Evolutionary conservation across 805 yeast species (phyloP).

Genomic region (Komagataella pseudopastoris): DNA sequence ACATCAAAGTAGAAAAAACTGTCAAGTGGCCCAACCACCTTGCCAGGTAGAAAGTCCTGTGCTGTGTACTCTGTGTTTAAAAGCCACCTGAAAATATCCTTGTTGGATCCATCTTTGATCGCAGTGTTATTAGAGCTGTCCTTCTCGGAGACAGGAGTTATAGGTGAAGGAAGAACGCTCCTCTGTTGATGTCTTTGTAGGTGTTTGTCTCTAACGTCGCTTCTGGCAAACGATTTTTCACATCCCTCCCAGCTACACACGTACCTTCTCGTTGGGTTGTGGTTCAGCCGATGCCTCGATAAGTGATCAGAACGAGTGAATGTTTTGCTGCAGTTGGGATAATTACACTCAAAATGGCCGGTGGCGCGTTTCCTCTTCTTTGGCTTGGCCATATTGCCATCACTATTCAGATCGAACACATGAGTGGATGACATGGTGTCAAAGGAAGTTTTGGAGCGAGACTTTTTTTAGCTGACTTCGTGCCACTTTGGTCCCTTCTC

Average conservation of each 20-base stretch:
- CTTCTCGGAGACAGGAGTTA: background rate
- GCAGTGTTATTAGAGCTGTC: background rate
- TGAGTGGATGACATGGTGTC: background rate
- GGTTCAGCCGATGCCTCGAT: slow-evolving; percentile 41
- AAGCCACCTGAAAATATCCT: background rate
- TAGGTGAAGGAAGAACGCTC: background rate
- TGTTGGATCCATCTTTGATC: background rate
- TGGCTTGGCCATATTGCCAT: background rate
- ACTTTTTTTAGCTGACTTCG: background rate
- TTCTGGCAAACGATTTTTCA: slow-evolving; percentile 37
- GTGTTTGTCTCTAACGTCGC: slow-evolving; percentile 34
- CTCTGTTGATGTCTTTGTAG: slow-evolving; percentile 16
- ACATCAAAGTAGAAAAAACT: background rate
- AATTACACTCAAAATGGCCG: slow-evolving; percentile 19
- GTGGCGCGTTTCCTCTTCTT: background rate
- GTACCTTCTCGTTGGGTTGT: slow-evolving; percentile 32
- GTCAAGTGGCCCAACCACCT: background rate
- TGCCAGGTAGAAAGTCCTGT: background rate
- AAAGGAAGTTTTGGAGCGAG: background rate
- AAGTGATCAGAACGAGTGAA: slow-evolving; percentile 48
- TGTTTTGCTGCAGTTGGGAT: slow-evolving; percentile 34
- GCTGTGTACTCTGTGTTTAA: background rate
- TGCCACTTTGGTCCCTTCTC: background rate
- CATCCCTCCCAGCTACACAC: slow-evolving; percentile 30
- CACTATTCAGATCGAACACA: background rate